These are phyloP conservation scores for Gentiana straminea DNA, from an alignment of 257 asterid genomes.

Conservation along the genomic window DNA sequence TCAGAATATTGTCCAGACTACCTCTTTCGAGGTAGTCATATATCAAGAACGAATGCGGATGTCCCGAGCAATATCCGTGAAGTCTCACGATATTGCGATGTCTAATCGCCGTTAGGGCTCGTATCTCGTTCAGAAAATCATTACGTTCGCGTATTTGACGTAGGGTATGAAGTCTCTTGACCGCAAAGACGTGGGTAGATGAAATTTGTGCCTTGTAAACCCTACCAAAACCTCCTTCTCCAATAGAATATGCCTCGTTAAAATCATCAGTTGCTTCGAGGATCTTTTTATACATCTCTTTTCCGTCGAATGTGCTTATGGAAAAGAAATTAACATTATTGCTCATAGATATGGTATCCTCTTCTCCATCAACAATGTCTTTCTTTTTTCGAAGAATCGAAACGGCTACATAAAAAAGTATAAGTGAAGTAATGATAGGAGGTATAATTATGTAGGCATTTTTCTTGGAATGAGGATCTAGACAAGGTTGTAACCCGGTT, in stretches of 20 bases:
- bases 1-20: not conserved
- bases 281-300: slow-evolving; percentile 15
- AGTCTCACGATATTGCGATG: slow-evolving; percentile 16
- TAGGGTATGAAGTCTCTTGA: slow-evolving; percentile 5
- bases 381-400: not conserved
- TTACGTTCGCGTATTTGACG: slow-evolving; percentile 1
- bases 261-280: slow-evolving; percentile 22
- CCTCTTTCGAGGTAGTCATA: slow-evolving; percentile 6
- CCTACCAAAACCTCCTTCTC: slow-evolving; percentile 22
- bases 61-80: slow-evolving; percentile 7
- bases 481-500: slow-evolving; percentile 21
- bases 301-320: slow-evolving; percentile 21
- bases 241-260: slow-evolving; percentile 11
- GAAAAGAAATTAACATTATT: slow-evolving; percentile 8
- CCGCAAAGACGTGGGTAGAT: not conserved
- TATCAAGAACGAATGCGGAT: slow-evolving; percentile 2
- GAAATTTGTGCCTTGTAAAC: slow-evolving; percentile 20
- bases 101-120: slow-evolving; percentile 15
- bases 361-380: not conserved
- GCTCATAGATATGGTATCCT: not conserved
- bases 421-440: slow-evolving; percentile 6
- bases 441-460: slow-evolving; percentile 1
- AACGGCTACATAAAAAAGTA: slow-evolving; percentile 6
- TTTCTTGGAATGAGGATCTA: not conserved
- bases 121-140: slow-evolving; percentile 18